Evolutionary conservation across 164 flowering plant genomes (phyloP).

Genomic region (Macadamia tetraphylla): DNA sequence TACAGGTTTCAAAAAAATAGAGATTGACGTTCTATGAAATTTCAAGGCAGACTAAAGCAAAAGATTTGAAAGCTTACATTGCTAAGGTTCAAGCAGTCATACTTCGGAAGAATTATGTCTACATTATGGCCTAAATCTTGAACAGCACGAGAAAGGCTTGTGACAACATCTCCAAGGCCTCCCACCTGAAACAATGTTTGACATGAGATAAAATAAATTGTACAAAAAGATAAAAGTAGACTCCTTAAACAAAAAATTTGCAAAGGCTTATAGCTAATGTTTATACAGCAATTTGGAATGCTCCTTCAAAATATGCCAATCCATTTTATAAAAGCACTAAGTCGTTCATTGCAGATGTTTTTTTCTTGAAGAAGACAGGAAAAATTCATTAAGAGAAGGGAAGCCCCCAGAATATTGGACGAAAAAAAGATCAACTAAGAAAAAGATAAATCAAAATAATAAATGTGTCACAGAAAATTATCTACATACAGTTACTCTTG

Average conservation of each 20-base stretch:
- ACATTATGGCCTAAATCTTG: constrained; percentile 91
- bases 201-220: not conserved
- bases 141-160: constrained; percentile 96
- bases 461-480: too few species aligned
- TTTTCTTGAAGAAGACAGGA: too few species aligned
- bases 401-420: too few species aligned
- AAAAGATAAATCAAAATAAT: too few species aligned
- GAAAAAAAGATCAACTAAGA: too few species aligned
- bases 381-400: too few species aligned
- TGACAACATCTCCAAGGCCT: constrained; percentile 98
- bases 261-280: too few species aligned
- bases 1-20: too few species aligned
- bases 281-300: constrained; percentile 1
- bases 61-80: constrained; percentile 56
- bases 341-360: not conserved
- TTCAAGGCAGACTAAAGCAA: not conserved
- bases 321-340: not conserved
- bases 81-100: constrained; percentile 80
- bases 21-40: not conserved
- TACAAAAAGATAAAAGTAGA: not conserved
- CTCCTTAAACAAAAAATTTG: not conserved
- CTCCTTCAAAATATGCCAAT: not conserved
- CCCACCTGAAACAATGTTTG: constrained; percentile 62
- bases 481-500: too few species aligned
- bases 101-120: constrained; percentile 91